A percentile compares a stretch with the other conserved stretches of the same genome.
phyloP scores from a whole-genome alignment of 2,329 filamentous ascomycete genomes.

The Chaetomium globosum region DNA sequence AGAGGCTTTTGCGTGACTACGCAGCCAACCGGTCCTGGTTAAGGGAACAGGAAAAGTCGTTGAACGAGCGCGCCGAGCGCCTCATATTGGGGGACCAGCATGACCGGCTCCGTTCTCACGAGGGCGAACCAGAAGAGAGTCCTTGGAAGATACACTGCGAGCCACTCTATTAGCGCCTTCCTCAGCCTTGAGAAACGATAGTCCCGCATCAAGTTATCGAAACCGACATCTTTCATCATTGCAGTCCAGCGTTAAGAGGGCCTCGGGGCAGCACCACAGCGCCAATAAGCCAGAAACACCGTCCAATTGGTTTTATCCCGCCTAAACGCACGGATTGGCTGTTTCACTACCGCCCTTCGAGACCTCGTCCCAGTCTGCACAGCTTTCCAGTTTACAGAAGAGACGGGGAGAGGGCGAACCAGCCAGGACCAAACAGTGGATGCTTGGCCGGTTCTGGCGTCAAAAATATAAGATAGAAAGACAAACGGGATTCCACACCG shows the following conservation, averaged over 20 bases:
- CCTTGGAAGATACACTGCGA: not conserved
- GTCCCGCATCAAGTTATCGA: conserved; percentile 7
- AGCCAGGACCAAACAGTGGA: too few relatives aligned
- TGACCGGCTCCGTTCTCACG: not conserved
- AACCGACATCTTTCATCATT: conserved; percentile 1
- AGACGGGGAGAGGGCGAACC: too few relatives aligned
- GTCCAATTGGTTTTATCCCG: too few relatives aligned
- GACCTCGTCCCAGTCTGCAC: too few relatives aligned
- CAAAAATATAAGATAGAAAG: too few relatives aligned
- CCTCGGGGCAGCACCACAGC: not conserved
- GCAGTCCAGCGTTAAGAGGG: conserved; percentile 4
- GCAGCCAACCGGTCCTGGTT: not conserved
- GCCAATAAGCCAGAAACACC: too few relatives aligned
- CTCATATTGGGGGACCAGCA: conserved; percentile 7
- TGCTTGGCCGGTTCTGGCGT: too few relatives aligned
- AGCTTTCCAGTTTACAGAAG: too few relatives aligned
- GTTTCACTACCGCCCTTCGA: too few relatives aligned
- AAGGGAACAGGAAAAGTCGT: not conserved
- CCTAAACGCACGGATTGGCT: too few relatives aligned
- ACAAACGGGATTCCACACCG: too few relatives aligned
- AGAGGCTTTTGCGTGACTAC: not conserved
- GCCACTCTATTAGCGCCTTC: not conserved
- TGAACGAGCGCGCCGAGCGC: conserved; percentile 15
- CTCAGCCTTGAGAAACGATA: conserved; percentile 5
- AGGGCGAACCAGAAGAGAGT: not conserved